Base-by-base conservation (phyloP, 345 rosid genomes). In the Dipteronia sinensis region DNA sequence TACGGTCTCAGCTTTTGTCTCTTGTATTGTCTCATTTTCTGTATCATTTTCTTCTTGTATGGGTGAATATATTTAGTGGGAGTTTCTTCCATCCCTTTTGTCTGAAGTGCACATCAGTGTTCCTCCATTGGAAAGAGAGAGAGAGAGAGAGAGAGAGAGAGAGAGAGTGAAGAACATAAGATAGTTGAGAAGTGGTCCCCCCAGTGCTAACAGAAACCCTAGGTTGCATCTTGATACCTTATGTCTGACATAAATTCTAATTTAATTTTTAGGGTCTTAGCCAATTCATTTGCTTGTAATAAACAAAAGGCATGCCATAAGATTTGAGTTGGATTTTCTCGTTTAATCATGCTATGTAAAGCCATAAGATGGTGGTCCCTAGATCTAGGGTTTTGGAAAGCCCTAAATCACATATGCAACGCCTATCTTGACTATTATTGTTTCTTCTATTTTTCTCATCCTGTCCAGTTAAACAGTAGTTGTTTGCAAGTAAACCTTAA, bases 121-220 rank as follows among this genome's bases (percentile, higher is more conserved):
- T 80, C 86, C 73, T 76, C 58, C 56, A 71, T 73, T 55, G 68
- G 72, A 69, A 58, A 70, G 44, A 81, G 19, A 42, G 25, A 63
- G 61, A 76, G 75, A 62, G 63, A 69, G 42, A 81, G 20, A 40
- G 31, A 51, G 65, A 72, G 74, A 51, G 65, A 67, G 77, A 31
- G 34, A 31, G 34, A 31, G 34, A 31, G 34, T 31, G 34, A 62
- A 67, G 20, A 71, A 84, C 79, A 85, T 67, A 65, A 62, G 78
- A 85, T 87, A 82, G 92, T 89, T 90, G 92, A 86, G 76, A 83
- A 88, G 96, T 91, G 93, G 96, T 91, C 96, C 96, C 91, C 69
- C 15, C 44, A 38, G 58, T 61, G 66, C 59, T 71, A 22, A 29
- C 34, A 46, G 76, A 78, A 80, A 70, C 85, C 83, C 83, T 81